Evolutionary conservation across 495 filamentous ascomycete genomes (phyloP), one percentile per base, ranked within the genome.

Genomic region (Aspergillus hancockii): DNA sequence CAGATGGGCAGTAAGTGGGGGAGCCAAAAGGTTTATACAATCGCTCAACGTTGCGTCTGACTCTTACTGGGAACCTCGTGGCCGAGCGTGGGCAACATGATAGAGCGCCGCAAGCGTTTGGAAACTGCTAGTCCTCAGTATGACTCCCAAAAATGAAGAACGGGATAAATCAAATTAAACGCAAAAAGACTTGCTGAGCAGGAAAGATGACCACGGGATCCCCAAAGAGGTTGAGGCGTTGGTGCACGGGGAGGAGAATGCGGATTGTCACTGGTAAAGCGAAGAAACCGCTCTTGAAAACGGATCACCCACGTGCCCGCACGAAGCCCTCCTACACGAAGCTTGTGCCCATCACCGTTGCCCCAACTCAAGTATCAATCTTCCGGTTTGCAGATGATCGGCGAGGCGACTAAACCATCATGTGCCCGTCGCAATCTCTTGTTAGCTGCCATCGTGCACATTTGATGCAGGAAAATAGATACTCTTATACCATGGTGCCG

Each of bases 401-500:
- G 4, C 34, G 12, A 41, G 1, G 12, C 38, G 16, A 41, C 38
- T 41, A 14, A n/a, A 18, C 7, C 14, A 41, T 41, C 38, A 41
- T 41, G 38, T n/a, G 38, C 38, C 38, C 5, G n/a, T 41, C 38
- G 16, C 16, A 41, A 3, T 41, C 16, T 14, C 38, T 0, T 41
- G 38, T n/a, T 14, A 41, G 13, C 38, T 41, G 38, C 38, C 14
- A 16, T 41, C 10, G 16, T 41, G 38, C 16, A 3, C 3, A 3
- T 41, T 14, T 2, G n/a, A 41, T 41, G 38, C 38, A 41, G n/a
- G 38, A 41, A n/a, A 41, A n/a, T 1, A 6, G 14, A 3, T 7
- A 3, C 14, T 16, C 13, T 41, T 41, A 41, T 55, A 63, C 46
- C 52, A 66, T 66, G 60, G 63, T 64, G 43, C 50, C 61, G n/a